A percentile compares a stretch with the other conserved stretches of the same genome.
Evolutionary conservation across 1,284 basidiomycete genomes (phyloP).

Genomic region (Trichosporon inkin): DNA sequence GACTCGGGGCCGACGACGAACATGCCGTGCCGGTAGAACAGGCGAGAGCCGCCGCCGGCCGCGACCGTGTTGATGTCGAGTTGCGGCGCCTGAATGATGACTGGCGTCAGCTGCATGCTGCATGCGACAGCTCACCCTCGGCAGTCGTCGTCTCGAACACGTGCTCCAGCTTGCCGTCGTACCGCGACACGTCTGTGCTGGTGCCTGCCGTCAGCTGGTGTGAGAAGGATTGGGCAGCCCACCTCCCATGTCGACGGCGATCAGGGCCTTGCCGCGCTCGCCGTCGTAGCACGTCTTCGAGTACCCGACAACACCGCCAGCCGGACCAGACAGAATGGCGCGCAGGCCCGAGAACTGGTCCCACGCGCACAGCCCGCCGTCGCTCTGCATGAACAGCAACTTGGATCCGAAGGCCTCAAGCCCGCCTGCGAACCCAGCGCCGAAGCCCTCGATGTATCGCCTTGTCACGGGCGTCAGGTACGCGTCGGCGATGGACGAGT

Average conservation of each 20-base stretch:
- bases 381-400: slow-evolving; percentile 52
- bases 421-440: slow-evolving; percentile 48
- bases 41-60: slow-evolving; percentile 44
- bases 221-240: not conserved
- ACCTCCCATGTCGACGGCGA: slow-evolving; percentile 59
- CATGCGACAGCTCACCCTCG: slow-evolving; percentile 51
- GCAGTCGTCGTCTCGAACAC: slow-evolving; percentile 68
- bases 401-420: slow-evolving; percentile 39
- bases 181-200: slow-evolving; percentile 57
- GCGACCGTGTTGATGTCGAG: slow-evolving; percentile 40
- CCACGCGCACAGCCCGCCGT: slow-evolving; percentile 49
- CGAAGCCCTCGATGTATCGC: slow-evolving; percentile 51
- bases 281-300: slow-evolving; percentile 42
- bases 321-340: slow-evolving; percentile 51
- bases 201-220: slow-evolving; percentile 54
- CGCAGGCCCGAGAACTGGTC: slow-evolving; percentile 37
- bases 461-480: slow-evolving; percentile 55
- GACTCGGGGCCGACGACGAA: slow-evolving; percentile 27
- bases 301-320: slow-evolving; percentile 56
- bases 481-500: slow-evolving; percentile 54
- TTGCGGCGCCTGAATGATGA: slow-evolving; percentile 70
- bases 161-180: slow-evolving; percentile 33
- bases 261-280: slow-evolving; percentile 33
- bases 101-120: slow-evolving; percentile 55
- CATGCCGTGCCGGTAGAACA: slow-evolving; percentile 44